Evolutionary conservation across 139 green algal species (phyloP).

Genomic region (Tetradesmus obliquus): DNA sequence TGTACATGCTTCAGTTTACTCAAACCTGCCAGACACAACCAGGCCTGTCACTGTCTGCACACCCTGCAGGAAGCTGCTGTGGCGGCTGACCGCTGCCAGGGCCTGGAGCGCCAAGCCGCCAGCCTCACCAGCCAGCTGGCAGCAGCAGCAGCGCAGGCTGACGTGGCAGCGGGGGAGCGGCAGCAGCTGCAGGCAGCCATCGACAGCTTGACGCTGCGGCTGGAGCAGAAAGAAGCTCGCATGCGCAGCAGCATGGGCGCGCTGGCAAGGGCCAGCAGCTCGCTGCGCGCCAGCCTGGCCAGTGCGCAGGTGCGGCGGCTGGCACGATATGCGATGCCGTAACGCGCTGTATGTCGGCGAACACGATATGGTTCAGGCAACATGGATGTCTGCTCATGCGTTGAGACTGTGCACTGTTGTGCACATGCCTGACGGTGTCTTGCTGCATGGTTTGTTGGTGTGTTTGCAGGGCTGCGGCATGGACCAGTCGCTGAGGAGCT

Average conservation of each 20-base stretch:
- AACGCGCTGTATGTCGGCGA: no score
- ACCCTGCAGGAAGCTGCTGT: slow-evolving; percentile 9
- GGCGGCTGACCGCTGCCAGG: background rate
- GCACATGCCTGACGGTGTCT: background rate
- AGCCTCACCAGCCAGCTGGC: background rate
- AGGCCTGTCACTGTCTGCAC: background rate
- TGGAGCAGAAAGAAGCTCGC: slow-evolving; percentile 4
- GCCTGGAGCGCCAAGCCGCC: background rate
- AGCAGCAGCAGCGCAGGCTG: slow-evolving; percentile 13
- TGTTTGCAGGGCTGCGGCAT: background rate
- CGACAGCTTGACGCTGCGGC: background rate
- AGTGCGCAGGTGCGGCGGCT: background rate
- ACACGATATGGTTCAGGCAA: no score
- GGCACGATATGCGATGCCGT: no score
- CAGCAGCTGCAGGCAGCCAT: background rate
- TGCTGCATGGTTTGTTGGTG: background rate
- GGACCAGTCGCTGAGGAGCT: background rate
- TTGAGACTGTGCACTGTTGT: no score
- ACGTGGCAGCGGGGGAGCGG: background rate
- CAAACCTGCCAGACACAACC: no score
- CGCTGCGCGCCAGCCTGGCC: background rate
- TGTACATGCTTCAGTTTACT: no score
- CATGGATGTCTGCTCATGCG: no score
- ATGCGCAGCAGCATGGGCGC: slow-evolving; percentile 18
- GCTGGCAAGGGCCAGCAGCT: background rate